Evolutionary conservation across 2,329 filamentous ascomycete species (phyloP), one percentile per base, ranked within the genome.

Genomic region (Dactylonectria macrodidyma): DNA sequence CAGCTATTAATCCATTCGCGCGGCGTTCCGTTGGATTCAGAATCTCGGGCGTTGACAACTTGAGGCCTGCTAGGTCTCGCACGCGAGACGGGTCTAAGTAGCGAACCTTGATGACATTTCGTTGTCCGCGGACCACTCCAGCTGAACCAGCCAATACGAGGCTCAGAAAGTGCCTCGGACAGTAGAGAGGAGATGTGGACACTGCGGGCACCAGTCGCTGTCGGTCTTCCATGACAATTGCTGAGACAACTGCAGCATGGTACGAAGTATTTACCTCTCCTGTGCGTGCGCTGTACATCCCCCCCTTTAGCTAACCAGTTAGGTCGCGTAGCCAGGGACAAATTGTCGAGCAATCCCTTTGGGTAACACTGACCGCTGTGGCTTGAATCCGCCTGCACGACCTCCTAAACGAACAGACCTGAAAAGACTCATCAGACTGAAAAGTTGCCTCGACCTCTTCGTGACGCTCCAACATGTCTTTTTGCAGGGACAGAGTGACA

Each of bases 301-400:
- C 9, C n/a, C 52, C 22, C 26, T 4, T 19, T 9, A 59, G 54
- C 33, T 41, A 55, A 38, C 60, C 60, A 64, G 50, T 60, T 55
- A 61, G 33, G 33, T 56, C 36, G 38, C 50, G 22, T 54, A 54
- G 63, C 50, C 54, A 24, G 54, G 64, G 54, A 54, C 36, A 55
- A 30, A 34, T 34, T 41, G 55, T 62, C 52, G 38, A 48, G 59
- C 56, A 47, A 36, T 46, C 41, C 16, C 47, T 55, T 30, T 33
- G 46, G 36, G 50, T 47, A 54, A 44, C 41, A 55, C 56, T 44
- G 54, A 38, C 38, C 34, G 55, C 22, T 7, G 60, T 64, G 65
- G 61, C 65, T 67, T 65, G 51, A 51, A 57, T 56, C 60, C 65
- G 60, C 50, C 46, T 30, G n/a, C 48, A 51, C 38, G 46, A 41